These are phyloP conservation scores for Castanea mollissima DNA, from an alignment of 306 rosid species.

Conservation along the genomic window DNA sequence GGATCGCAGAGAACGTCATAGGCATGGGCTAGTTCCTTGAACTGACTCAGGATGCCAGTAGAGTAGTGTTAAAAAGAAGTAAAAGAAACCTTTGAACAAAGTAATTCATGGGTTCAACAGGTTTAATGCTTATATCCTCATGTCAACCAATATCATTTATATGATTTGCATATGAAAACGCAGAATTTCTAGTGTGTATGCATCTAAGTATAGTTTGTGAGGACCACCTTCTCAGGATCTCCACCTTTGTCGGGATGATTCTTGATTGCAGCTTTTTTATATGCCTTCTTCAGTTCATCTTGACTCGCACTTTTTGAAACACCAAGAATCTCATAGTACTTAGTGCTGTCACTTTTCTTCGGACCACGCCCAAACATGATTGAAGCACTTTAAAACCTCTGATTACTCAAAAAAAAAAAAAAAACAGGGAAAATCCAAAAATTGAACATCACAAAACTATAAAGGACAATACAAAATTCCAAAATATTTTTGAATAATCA, in stretches of 20 bases:
- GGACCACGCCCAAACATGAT: constrained; percentile 76
- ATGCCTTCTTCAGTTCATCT: constrained; percentile 80
- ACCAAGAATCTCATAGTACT: constrained; percentile 68
- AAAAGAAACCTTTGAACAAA: neutral
- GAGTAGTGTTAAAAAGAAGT: neutral
- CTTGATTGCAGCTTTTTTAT: constrained; percentile 69
- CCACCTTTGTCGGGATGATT: constrained; percentile 88
- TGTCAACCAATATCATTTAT: neutral
- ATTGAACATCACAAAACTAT: neutral
- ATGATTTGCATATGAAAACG: neutral
- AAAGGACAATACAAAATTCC: neutral
- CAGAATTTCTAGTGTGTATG: too few species aligned
- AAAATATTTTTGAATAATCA: neutral
- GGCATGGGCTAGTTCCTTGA: constrained; percentile 77
- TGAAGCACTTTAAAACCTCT: constrained; percentile 5
- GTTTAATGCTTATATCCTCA: neutral
- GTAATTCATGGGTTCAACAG: neutral
- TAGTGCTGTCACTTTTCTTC: constrained; percentile 60
- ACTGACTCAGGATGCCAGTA: constrained; percentile 34
- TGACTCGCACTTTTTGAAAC: constrained; percentile 59
- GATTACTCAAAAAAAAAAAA: neutral
- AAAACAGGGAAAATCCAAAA: neutral
- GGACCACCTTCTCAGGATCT: constrained; percentile 73
- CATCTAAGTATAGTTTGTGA: neutral
- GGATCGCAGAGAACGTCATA: constrained; percentile 78